phyloP scores from a whole-genome alignment of 2,329 filamentous ascomycete genomes.

The Corynespora cassiicola region DNA sequence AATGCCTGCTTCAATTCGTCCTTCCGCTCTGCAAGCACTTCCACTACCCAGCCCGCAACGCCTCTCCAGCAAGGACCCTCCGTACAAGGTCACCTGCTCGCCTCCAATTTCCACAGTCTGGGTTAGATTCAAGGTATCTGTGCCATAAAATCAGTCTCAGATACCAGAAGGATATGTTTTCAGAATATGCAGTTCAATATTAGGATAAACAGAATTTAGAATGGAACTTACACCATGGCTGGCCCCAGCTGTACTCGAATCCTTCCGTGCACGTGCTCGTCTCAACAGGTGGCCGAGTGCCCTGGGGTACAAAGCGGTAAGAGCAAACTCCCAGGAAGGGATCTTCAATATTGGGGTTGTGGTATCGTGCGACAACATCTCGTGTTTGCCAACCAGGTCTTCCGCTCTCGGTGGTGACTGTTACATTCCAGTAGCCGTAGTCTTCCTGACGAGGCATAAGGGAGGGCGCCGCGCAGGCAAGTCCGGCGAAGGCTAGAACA shows the following conservation, averaged over 20 bases:
- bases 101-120: no score
- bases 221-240: no score
- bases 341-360: slow-evolving; percentile 6
- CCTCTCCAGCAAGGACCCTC: no score
- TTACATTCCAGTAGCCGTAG: slow-evolving; percentile 18
- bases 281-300: slow-evolving; percentile 10
- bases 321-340: slow-evolving; percentile 8
- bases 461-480: slow-evolving; percentile 5
- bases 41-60: no score
- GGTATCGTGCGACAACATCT: slow-evolving; percentile 11
- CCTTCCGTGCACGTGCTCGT: slow-evolving; percentile 11
- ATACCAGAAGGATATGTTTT: no score
- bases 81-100: no score
- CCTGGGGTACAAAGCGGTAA: slow-evolving; percentile 22
- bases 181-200: no score
- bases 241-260: slow-evolving; percentile 14
- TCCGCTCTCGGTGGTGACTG: slow-evolving; percentile 12
- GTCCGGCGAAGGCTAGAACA: slow-evolving; percentile 7
- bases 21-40: no score
- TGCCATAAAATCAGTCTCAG: no score
- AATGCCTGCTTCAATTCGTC: no score
- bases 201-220: no score
- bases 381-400: slow-evolving; percentile 16
- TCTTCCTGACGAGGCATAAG: slow-evolving; percentile 7
- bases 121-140: no score